Conservation (phyloP, 1,139 yeast species). For the Hemisphaericaspora subhashii region DNA sequence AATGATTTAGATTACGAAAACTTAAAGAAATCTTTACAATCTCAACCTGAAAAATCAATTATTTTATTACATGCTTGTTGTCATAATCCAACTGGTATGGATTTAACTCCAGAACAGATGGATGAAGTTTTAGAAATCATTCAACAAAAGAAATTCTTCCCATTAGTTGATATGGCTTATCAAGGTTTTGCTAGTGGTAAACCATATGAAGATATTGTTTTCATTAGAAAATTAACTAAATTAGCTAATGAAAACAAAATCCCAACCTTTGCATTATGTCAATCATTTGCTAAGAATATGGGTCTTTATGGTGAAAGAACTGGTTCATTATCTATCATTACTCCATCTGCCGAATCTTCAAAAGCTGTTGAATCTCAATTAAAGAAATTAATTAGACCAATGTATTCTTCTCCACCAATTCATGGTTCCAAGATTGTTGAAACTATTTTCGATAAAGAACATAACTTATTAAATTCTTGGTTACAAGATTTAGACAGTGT, state of each 20-base stretch:
- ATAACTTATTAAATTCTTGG: conserved; percentile 69
- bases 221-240: conserved; percentile 50
- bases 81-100: conserved; percentile 97
- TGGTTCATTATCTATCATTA: conserved; percentile 76
- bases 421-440: conserved; percentile 91
- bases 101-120: conserved; percentile 89
- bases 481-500: conserved; percentile 70
- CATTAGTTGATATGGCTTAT: conserved; percentile 92
- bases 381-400: conserved; percentile 77
- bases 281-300: conserved; percentile 95
- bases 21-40: conserved; percentile 41
- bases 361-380: conserved; percentile 71
- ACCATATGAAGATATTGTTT: conserved; percentile 48
- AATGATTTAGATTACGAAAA: conserved; percentile 56
- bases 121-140: conserved; percentile 60
- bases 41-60: conserved; percentile 54
- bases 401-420: conserved; percentile 91
- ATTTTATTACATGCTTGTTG: conserved; percentile 93
- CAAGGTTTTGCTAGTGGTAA: conserved; percentile 94
- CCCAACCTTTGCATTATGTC: conserved; percentile 68
- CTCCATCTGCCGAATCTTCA: conserved; percentile 45
- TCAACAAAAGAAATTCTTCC: conserved; percentile 63
- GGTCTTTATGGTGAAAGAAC: conserved; percentile 96
- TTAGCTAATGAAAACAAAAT: conserved; percentile 48
- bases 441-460: conserved; percentile 61